Evolutionary conservation across 805 yeast species (phyloP), one percentile per base, ranked within the genome.

Genomic region (Millerozyma miso): DNA sequence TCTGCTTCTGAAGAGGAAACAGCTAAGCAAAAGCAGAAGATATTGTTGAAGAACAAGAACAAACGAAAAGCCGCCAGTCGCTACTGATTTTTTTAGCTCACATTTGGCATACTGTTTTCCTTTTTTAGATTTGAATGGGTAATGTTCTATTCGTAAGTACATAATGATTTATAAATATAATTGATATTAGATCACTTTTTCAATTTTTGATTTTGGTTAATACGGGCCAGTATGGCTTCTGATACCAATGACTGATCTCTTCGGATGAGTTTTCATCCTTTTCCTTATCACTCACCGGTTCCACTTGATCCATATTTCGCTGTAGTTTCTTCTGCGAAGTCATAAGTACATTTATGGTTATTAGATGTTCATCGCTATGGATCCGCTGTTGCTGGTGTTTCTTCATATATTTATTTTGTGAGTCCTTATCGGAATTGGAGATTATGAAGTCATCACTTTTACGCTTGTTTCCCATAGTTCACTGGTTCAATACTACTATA

Each of bases 11-110:
- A 74, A 52, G 62, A 69, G 41, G 74, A 74, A 56, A 74, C 63
- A 56, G 69, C 67, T 54, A 51, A 52, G 62, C 73, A 69, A 57
- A 76, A 75, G 57, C 74, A 73, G 58, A 77, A 76, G 73, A 77
- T 83, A 18, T 56, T 77, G 58, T 74, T 81, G 66, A 84, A 77
- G 77, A 83, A 83, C 71, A 80, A 78, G 72, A 70, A 77, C 60
- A 66, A 62, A 55, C 50, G 37, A 57, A 51, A 46, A 32, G 33
- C 33, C 20, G 10, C 20, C 20, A 33, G 15, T 15, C 32, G 32
- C 13, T 13, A n/a, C 26, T 23, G 13, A 14, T 26, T 3, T 26
- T 13, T 23, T 5, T 37, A 23, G 33, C 20, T 37, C 15, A 19
- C 7, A 13, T 26, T 26, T 37, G 33, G 32, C n/a, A n/a, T 23